Evolutionary conservation across 1,284 basidiomycete genomes (phyloP).

Genomic region (Sanghuangporus sanghuang): DNA sequence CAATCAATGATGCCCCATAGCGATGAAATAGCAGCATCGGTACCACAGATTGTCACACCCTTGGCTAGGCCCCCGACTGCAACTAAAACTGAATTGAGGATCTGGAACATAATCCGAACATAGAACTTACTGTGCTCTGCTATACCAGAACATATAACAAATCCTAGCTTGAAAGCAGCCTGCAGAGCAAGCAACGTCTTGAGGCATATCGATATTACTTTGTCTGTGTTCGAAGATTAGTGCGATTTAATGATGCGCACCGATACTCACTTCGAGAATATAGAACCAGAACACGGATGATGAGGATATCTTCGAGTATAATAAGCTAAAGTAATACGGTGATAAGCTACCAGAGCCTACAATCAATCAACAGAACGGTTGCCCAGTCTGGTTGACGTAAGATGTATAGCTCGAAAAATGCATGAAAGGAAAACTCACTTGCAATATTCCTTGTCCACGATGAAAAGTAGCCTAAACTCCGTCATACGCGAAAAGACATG

Average conservation of each 20-base stretch:
- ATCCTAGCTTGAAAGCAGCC: not conserved
- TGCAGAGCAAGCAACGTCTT: not conserved
- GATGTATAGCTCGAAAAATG: not conserved
- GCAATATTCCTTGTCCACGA: not conserved
- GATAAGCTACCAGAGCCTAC: not conserved
- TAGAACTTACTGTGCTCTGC: not conserved
- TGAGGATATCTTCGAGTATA: not conserved
- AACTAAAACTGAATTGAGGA: not conserved
- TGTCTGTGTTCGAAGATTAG: not conserved
- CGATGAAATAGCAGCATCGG: not conserved
- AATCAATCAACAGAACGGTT: not conserved
- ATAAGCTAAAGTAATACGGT: not conserved
- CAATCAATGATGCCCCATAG: not conserved
- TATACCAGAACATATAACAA: not conserved
- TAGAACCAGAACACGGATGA: conserved; percentile 3
- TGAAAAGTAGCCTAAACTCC: not conserved
- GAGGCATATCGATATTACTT: not conserved
- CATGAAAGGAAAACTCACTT: not conserved
- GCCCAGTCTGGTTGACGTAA: not conserved
- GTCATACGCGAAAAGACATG: not conserved
- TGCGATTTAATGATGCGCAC: not conserved
- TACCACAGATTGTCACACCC: not conserved
- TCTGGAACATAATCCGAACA: not conserved
- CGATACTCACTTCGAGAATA: not conserved
- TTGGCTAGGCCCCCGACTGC: not conserved